A percentile compares a stretch with the other conserved stretches of the same genome.
phyloP scores from a whole-genome alignment of 345 rosid species.

The Hypericum androsaemum region DNA sequence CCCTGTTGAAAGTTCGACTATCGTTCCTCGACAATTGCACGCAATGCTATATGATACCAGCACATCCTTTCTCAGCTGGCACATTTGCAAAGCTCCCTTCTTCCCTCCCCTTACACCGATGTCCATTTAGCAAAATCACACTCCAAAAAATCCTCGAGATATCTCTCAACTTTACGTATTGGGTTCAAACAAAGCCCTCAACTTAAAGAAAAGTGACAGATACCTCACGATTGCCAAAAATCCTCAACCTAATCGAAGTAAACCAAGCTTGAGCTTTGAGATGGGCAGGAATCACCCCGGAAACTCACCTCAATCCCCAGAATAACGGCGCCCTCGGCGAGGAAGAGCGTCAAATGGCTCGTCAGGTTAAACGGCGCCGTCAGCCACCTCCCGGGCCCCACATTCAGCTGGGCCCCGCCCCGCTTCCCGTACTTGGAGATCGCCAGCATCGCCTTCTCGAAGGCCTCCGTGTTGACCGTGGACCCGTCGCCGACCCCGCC shows the following conservation, averaged over 20 bases:
- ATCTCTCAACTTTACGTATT: too few species aligned
- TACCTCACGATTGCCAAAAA: background rate
- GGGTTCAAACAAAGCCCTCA: too few species aligned
- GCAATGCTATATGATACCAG: too few species aligned
- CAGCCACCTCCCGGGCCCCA: constrained; percentile 89
- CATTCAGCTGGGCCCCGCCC: constrained; percentile 93
- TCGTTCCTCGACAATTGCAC: too few species aligned
- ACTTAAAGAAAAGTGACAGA: too few species aligned
- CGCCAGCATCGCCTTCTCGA: constrained; percentile 69
- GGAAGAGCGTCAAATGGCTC: constrained; percentile 85
- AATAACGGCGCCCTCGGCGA: constrained; percentile 75
- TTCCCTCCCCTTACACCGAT: too few species aligned
- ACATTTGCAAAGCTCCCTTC: too few species aligned
- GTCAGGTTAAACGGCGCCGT: constrained; percentile 95
- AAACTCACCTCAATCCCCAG: constrained; percentile 65
- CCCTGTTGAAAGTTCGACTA: too few species aligned
- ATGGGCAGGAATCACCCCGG: background rate
- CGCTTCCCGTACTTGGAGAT: constrained; percentile 60
- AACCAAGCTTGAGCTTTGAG: background rate
- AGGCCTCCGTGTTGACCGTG: constrained; percentile 72
- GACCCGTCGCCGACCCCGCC: constrained; percentile 89
- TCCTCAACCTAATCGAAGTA: background rate
- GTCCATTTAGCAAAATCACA: too few species aligned
- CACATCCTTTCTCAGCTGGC: too few species aligned
- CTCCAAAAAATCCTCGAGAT: too few species aligned